Base-by-base conservation (phyloP, 352 stramenopile species). In the Globisporangium sylvaticum region DNA sequence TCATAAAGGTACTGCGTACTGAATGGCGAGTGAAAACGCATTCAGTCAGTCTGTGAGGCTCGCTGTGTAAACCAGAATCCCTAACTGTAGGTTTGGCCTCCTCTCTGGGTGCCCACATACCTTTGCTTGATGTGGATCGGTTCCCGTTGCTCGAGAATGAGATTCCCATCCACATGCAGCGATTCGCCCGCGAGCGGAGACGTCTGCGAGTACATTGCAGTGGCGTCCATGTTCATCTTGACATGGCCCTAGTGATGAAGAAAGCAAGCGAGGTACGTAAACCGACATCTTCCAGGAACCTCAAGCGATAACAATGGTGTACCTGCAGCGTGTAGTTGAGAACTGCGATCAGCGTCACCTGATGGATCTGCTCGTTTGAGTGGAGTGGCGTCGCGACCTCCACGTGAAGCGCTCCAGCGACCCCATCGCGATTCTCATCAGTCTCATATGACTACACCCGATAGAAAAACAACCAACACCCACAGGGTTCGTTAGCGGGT, bases 151-250 rank as follows among this genome's bases (percentile, higher is more conserved):
- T 80, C 32, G 3, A 94, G 70, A 1, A 67, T n/a, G n/a, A 91
- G 69, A 29, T 93, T 80, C 10, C 88, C 88, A 25, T 91, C 85
- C 32, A 79, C 74, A 46, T 70, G 56, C 1, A 93, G 64, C 15
- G 68, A 65, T 10, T 70, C 58, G 8, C 75, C 80, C 14, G 75
- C 59, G 22, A 90, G 57, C 20, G 70, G 64, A 14, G 74, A 88
- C 8, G 71, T 70, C 62, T 84, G 65, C 5, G 69, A 75, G 57
- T 75, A 66, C 25, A 80, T 69, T 2, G 76, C 77, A 14, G 92
- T 6, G 5, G 76, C 76, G 57, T 94, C 84, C 80, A 94, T 93
- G 31, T 81, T 87, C 24, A 95, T 55, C 54, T 80, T 76, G 6
- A 70, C 79, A 34, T 79, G 76, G 25, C 66, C 75, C 66, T 84